A percentile compares a stretch with the other conserved stretches of the same genome.
phyloP scores from a whole-genome alignment of 1,139 yeast species.

The Candida pseudoviswanathii region DNA sequence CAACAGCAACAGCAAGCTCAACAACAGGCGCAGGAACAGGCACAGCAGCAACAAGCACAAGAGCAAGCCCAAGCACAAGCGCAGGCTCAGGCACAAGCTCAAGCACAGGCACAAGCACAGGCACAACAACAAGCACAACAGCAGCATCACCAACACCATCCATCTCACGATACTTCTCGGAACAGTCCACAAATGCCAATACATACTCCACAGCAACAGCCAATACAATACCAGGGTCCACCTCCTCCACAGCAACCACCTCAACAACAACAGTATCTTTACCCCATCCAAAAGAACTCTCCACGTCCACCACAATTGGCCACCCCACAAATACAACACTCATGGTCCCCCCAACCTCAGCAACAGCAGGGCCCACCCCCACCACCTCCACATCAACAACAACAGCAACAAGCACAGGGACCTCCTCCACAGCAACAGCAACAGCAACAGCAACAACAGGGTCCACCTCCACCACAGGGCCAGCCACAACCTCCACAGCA shows the following conservation, averaged over 20 bases:
- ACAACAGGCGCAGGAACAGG: constrained; percentile 18
- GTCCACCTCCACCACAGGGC: constrained; percentile 16
- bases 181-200: constrained; percentile 12
- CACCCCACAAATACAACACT: constrained; percentile 25
- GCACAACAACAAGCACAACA: constrained; percentile 5
- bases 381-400: constrained; percentile 11
- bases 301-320: constrained; percentile 28
- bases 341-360: constrained; percentile 24
- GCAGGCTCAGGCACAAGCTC: constrained; percentile 14
- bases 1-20: constrained; percentile 24
- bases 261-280: constrained; percentile 13
- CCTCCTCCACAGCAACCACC: constrained; percentile 12
- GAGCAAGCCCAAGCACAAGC: constrained; percentile 13
- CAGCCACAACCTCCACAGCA: constrained; percentile 9
- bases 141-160: constrained; percentile 11
- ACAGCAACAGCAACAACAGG: constrained; percentile 22
- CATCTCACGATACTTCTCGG: constrained; percentile 12
- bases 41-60: constrained; percentile 17
- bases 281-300: constrained; percentile 24
- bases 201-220: constrained; percentile 15
- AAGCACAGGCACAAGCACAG: constrained; percentile 13
- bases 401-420: constrained; percentile 17
- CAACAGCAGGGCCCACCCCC: constrained; percentile 20
- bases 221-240: constrained; percentile 7
- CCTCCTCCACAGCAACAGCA: constrained; percentile 16